Evolutionary conservation across 257 asterid species (phyloP).

Genomic region (Nicotiana tomentosiformis): DNA sequence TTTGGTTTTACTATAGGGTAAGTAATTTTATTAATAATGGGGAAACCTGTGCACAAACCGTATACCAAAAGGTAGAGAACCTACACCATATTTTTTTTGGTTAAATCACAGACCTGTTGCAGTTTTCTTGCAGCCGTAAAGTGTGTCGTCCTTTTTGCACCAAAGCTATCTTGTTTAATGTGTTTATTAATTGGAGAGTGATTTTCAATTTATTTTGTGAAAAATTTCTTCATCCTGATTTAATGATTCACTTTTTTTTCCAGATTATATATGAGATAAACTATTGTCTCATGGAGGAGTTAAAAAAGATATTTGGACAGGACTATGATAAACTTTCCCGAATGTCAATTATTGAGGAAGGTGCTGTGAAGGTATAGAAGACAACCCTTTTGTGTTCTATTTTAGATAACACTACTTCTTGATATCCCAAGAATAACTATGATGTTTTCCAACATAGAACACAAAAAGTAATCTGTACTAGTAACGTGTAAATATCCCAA

Average conservation of each 20-base stretch:
- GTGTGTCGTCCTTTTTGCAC: not conserved
- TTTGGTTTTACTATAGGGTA: too few species aligned
- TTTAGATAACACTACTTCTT: too few species aligned
- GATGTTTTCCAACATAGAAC: too few species aligned
- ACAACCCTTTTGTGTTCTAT: not conserved
- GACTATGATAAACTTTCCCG: constrained; percentile 37
- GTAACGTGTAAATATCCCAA: not conserved
- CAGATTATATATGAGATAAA: constrained; percentile 46
- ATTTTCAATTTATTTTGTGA: not conserved
- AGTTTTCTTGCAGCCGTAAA: not conserved
- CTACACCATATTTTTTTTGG: not conserved
- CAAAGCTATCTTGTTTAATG: not conserved
- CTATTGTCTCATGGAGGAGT: constrained; percentile 36
- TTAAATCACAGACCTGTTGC: not conserved
- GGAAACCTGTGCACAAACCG: too few species aligned
- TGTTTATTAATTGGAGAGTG: not conserved
- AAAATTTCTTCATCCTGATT: constrained; percentile 7
- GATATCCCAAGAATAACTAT: too few species aligned
- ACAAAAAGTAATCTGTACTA: not conserved
- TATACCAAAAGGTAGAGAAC: too few species aligned
- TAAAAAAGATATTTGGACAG: constrained; percentile 37
- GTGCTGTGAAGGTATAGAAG: constrained; percentile 38
- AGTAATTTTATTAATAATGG: too few species aligned
- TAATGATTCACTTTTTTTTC: not conserved
- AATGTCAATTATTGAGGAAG: constrained; percentile 47